These are phyloP conservation scores for Ophiocordyceps sinensis DNA, from an alignment of 2,329 filamentous ascomycete species.

Conservation along the genomic window DNA sequence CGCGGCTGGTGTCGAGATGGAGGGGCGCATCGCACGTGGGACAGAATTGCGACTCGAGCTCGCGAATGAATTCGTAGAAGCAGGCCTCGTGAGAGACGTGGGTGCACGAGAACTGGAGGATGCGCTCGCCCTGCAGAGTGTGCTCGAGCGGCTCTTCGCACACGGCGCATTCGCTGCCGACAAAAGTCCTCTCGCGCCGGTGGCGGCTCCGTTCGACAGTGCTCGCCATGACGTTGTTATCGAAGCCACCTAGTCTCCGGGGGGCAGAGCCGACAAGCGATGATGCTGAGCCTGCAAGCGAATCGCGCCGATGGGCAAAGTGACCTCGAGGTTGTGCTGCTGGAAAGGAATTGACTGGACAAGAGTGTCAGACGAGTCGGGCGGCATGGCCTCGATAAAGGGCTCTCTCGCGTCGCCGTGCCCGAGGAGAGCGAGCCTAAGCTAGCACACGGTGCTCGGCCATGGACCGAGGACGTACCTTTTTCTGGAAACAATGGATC, in stretches of 20 bases:
- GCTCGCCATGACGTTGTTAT: slow-evolving; percentile 29
- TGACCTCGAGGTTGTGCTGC: slow-evolving; percentile 10
- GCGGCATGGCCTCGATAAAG: neutral
- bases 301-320: slow-evolving; percentile 15
- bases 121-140: slow-evolving; percentile 82
- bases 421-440: neutral
- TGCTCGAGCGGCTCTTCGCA: slow-evolving; percentile 96
- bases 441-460: neutral
- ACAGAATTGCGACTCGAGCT: slow-evolving; percentile 87
- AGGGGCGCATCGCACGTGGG: slow-evolving; percentile 86
- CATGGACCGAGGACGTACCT: slow-evolving; percentile 14
- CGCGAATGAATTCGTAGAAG: slow-evolving; percentile 96
- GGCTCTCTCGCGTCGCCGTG: neutral
- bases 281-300: slow-evolving; percentile 18
- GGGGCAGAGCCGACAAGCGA: slow-evolving; percentile 17
- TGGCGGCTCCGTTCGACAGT: slow-evolving; percentile 58
- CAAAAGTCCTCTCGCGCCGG: slow-evolving; percentile 83
- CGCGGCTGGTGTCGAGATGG: slow-evolving; percentile 81
- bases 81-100: slow-evolving; percentile 97
- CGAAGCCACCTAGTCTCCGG: slow-evolving; percentile 21
- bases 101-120: slow-evolving; percentile 90
- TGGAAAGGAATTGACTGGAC: slow-evolving; percentile 12
- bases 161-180: slow-evolving; percentile 86
- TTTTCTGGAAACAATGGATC: slow-evolving; percentile 24
- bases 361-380: neutral